Evolutionary conservation across 2,329 filamentous ascomycete genomes (phyloP), one percentile per base, ranked within the genome.

Genomic region (Colletotrichum zoysiae): DNA sequence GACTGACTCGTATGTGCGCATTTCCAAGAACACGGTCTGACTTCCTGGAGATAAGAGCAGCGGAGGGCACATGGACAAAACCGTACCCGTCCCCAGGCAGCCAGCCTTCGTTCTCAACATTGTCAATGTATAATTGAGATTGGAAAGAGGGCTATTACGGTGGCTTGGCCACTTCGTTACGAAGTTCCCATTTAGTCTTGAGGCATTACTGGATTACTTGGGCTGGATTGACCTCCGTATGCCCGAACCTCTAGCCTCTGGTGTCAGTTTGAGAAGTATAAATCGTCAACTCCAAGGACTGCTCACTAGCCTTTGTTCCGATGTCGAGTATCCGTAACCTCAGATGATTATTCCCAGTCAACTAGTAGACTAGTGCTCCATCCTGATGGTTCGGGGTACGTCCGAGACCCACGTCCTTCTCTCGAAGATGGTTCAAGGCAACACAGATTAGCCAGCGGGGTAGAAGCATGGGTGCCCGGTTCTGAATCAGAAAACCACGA

Each of bases 61-160:
- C 86, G 76, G 76, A 85, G 75, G 80, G 84, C 76, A 84, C 86
- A 82, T 84, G 85, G 1, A 91, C 85, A 73, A 87, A 84, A 77
- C 91, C 89, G 76, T 88, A 90, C 65, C 86, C 81, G 5, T 82
- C 79, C 61, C 86, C 88, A 35, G 82, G 81, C 5, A 80, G 74
- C 90, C 90, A 92, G 11, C 87, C 84, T 33, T 35, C 30, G 58
- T 87, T 83, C 74, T 91, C 88, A 62, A 86, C 85, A 76, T 92
- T 89, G 75, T 92, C 90, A 12, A 92, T 84, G 70, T 90, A 82
- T 79, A 91, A 91, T 9, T 83, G 83, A 89, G 84, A 76, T 91
- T 91, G 35, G 35, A 9, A 11, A 11, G 14, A 86, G 84, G 20
- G 42, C 84, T 20, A 83, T 69, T 2, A 85, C 80, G 56, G 79